Base-by-base conservation (phyloP, 2,329 filamentous ascomycete genomes). In the Salinomyces thailandicus region DNA sequence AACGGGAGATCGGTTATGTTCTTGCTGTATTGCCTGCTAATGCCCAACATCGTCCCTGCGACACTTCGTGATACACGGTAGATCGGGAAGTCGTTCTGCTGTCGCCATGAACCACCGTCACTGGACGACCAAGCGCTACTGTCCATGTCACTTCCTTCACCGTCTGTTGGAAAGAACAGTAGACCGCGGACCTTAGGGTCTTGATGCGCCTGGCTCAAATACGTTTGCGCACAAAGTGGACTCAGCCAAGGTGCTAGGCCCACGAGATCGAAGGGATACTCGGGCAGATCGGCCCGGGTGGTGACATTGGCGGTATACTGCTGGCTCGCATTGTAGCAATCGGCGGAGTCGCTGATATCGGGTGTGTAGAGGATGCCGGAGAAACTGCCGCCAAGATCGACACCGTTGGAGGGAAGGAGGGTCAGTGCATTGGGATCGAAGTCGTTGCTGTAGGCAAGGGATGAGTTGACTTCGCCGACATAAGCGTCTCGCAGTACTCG, bases 181-280 rank as follows among this genome's bases (percentile, higher is more conserved):
- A 77, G 66, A 14, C 62, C 71, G 28, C 75, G 71, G 7, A 80
- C 68, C 7, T 33, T 36, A 16, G 74, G 70, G 46, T 79, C 74
- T n/a, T 73, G 71, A 14, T 73, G 68, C 2, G 71, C 72, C 9
- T 67, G 63, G 13, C 69, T 62, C 31, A 96, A 69, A 55, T 85
- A 94, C 30, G 79, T 72, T 37, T 70, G 62, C 9, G 84, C 81
- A 55, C 89, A 98, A 17, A 75, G 64, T 5, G 71, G 64, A 43
- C 72, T 81, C 49, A 85, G 76, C 87, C 89, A 96, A 18, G 89
- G 89, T 16, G 85, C 87, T 36, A 95, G 64, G 18, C 82, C 87
- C 49, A 95, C 75, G 35, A 86, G 67, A 37, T 80, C 77, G 57
- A 84, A 85, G 47, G 9, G 11, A 4, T n/a, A 8, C 9, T n/a